Conservation (phyloP, 306 rosid species). For the Casuarina equisetifolia region DNA sequence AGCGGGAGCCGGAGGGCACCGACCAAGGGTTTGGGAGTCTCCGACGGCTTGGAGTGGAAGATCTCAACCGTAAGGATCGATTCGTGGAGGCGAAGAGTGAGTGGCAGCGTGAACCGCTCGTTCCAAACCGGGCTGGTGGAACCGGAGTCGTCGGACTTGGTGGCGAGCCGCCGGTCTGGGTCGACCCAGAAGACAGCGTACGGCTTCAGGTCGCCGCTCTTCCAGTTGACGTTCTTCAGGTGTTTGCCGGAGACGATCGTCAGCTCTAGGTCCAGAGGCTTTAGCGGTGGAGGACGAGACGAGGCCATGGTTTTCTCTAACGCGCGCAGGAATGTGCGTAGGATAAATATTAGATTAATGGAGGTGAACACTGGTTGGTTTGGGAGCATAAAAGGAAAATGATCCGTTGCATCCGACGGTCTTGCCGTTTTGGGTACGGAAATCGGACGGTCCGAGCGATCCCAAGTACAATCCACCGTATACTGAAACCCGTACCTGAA, state of each 20-base stretch:
- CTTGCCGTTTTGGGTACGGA: neutral
- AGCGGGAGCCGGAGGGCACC: conserved; percentile 67
- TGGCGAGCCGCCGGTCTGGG: conserved; percentile 78
- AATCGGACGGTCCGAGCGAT: neutral
- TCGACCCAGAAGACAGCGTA: conserved; percentile 88
- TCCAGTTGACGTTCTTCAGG: conserved; percentile 92
- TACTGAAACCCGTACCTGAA: neutral
- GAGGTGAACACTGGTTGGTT: neutral
- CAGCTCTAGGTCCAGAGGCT: conserved; percentile 69
- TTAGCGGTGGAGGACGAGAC: conserved; percentile 72
- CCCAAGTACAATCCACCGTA: neutral
- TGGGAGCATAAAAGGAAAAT: neutral
- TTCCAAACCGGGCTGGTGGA: conserved; percentile 76
- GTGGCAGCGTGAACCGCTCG: conserved; percentile 79
- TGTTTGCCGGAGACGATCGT: conserved; percentile 80
- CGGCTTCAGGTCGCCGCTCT: conserved; percentile 72
- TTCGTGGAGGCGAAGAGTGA: conserved; percentile 45
- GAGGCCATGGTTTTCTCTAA: conserved; percentile 46
- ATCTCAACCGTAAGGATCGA: conserved; percentile 75
- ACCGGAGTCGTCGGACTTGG: conserved; percentile 84
- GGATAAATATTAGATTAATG: neutral
- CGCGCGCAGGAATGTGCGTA: conserved; percentile 11
- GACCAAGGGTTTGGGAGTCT: conserved; percentile 81
- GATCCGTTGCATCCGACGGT: neutral
- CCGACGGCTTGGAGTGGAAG: conserved; percentile 87